phyloP scores from a whole-genome alignment of 228 moss, liverwort and hornwort species.

The Sphagnum fallax region DNA sequence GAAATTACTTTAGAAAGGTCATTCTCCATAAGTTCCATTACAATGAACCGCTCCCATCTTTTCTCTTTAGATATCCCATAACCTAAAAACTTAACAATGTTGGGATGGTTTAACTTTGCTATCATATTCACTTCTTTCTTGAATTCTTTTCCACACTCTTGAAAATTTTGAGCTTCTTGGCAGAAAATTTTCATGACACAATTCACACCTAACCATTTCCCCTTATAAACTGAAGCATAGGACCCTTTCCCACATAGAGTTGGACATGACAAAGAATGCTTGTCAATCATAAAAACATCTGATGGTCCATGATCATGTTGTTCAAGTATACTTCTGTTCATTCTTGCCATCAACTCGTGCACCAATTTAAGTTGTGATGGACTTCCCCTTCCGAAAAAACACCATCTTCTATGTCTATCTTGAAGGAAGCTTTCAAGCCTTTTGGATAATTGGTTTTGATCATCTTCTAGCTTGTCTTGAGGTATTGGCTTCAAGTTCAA shows the following conservation, averaged over 20 bases:
- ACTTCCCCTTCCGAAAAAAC: no score
- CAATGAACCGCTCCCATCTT: slow-evolving; percentile 5
- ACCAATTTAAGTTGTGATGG: no score
- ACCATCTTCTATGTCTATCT: no score
- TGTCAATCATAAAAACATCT: no score
- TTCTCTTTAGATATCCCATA: slow-evolving; percentile 6
- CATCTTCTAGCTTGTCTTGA: not conserved
- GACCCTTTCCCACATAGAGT: no score
- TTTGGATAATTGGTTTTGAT: not conserved
- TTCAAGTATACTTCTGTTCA: no score
- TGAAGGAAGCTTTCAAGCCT: not conserved
- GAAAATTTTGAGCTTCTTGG: slow-evolving; percentile 5
- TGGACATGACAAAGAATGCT: no score
- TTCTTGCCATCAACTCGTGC: no score
- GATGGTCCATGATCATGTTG: no score
- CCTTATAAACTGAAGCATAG: no score
- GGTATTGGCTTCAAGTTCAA: no score
- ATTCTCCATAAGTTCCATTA: slow-evolving; percentile 23
- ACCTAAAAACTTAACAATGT: slow-evolving; percentile 21
- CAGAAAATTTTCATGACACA: not conserved
- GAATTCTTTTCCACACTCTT: not conserved
- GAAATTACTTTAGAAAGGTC: slow-evolving; percentile 11
- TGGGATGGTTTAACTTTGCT: slow-evolving; percentile 16
- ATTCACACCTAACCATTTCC: no score
- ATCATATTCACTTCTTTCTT: slow-evolving; percentile 14